Evolutionary conservation across 192 early-diverging fungal species (phyloP).

Genomic region (Funneliformis geosporum): DNA sequence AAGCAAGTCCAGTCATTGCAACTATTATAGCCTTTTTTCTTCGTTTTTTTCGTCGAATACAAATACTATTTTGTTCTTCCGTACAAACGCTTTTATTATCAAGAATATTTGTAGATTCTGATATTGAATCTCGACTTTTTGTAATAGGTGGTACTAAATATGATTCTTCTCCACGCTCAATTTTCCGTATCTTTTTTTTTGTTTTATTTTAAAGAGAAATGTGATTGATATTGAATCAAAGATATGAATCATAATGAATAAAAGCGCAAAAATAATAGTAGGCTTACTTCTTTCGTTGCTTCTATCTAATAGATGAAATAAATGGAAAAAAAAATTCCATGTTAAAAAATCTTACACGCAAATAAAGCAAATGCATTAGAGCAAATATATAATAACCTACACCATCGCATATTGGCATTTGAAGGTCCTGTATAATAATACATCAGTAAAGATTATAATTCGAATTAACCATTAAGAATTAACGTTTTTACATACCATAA

Average conservation of each 20-base stretch:
- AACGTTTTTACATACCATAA: neutral
- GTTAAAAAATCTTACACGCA: neutral
- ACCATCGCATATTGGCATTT: conserved; percentile 11
- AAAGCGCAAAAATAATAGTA: neutral
- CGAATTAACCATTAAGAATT: neutral
- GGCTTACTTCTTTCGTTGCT: conserved; percentile 9
- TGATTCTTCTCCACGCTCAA: conserved; percentile 7
- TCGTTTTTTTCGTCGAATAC: neutral
- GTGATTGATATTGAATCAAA: too few relatives aligned
- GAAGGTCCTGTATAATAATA: neutral
- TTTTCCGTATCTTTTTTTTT: conserved; percentile 7
- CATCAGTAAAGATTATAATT: neutral
- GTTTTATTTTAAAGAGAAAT: neutral
- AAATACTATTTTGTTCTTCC: neutral
- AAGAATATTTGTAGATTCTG: too few relatives aligned
- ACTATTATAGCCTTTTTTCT: conserved; percentile 5
- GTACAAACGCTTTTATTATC: too few relatives aligned
- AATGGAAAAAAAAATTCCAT: neutral
- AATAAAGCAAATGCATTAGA: neutral
- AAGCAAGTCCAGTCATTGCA: conserved; percentile 1
- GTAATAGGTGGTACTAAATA: neutral
- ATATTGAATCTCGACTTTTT: neutral
- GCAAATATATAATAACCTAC: neutral
- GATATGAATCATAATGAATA: neutral
- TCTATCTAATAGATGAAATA: neutral